Evolutionary conservation across 805 yeast species (phyloP).

Genomic region (Zygoascus flipseniorum): DNA sequence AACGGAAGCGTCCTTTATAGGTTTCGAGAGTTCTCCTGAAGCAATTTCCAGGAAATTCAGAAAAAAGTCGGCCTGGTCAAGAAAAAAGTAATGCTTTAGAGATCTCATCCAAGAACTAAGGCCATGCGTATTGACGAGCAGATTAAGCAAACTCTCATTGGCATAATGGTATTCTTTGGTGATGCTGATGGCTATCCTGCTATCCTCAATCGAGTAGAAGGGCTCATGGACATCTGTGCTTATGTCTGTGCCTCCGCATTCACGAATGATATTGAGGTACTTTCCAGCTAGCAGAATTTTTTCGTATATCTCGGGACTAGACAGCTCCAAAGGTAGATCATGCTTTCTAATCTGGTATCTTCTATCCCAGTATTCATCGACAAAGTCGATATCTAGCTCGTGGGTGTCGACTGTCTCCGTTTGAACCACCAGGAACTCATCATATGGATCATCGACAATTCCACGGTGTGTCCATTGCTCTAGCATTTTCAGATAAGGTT

Average conservation of each 20-base stretch:
- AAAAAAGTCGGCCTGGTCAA: conserved; percentile 43
- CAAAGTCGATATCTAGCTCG: conserved; percentile 22
- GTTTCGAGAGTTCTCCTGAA: conserved; percentile 44
- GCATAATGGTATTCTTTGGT: conserved; percentile 59
- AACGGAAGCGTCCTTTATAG: conserved; percentile 22
- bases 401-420: conserved; percentile 14
- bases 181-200: conserved; percentile 47
- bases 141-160: conserved; percentile 46
- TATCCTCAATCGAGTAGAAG: conserved; percentile 30
- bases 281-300: conserved; percentile 79
- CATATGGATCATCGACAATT: conserved; percentile 62
- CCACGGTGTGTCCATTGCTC: conserved; percentile 78
- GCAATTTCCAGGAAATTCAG: conserved; percentile 45
- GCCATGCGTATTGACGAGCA: conserved; percentile 54
- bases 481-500: conserved; percentile 56
- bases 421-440: conserved; percentile 69
- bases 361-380: conserved; percentile 36
- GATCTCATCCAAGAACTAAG: conserved; percentile 39
- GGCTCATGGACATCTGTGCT: conserved; percentile 26
- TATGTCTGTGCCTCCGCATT: conserved; percentile 39
- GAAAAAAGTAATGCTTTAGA: conserved; percentile 50
- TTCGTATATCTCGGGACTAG: conserved; percentile 42
- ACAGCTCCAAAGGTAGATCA: conserved; percentile 63
- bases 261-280: conserved; percentile 61
- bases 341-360: conserved; percentile 67